Evolutionary conservation across 768 basidiomycete species (phyloP), one percentile per base, ranked within the genome.

Genomic region (Lactifluus volemus): DNA sequence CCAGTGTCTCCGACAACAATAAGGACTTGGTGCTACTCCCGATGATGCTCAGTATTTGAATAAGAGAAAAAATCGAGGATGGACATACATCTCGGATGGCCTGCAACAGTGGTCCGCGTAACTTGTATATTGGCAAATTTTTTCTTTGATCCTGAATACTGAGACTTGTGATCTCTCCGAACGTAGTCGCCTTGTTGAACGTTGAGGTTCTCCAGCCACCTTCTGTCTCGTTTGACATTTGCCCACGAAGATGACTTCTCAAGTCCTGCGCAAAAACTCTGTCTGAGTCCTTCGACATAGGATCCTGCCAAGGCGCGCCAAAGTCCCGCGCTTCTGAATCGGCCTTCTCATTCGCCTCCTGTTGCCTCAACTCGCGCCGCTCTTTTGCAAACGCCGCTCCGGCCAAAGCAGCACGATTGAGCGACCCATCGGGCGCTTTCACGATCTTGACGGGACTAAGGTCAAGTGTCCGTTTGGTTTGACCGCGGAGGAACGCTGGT

Each of bases 1-100:
- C 97, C 97, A 49, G 97, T 99, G 70, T 99, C 97, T 49, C 97
- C 97, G 58, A 99, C 90, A 41, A 99, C 97, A 65, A 99, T 94
- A 58, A 99, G 86, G 29, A 98, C 87, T 82, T 94, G 96, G 75
- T 99, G 91, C 88, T 94, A 67, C 57, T 53, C 53, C 68, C 52
- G 17, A 44, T 25, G 63, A 56, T 47, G 5, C 21, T 76, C 34
- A 72, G 62, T 17, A 53, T 45, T 30, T 58, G 32, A 6, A 44
- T 41, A 17, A 15, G n/a, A 50, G 34, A 47, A 25, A 29, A 25
- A 25, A 25, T 38, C 29, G 6, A n/a, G 21, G n/a, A 60, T 62
- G 17, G n/a, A 80, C 83, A 51, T 76, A 94, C 94, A 75, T 94
- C 89, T 61, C 79, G 79, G 62, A 99, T 89, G 65, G 97, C 97